A percentile compares a stretch with the other conserved stretches of the same genome.
Evolutionary conservation across 495 filamentous ascomycete genomes (phyloP).

Genomic region (Penicillium tannophilum): DNA sequence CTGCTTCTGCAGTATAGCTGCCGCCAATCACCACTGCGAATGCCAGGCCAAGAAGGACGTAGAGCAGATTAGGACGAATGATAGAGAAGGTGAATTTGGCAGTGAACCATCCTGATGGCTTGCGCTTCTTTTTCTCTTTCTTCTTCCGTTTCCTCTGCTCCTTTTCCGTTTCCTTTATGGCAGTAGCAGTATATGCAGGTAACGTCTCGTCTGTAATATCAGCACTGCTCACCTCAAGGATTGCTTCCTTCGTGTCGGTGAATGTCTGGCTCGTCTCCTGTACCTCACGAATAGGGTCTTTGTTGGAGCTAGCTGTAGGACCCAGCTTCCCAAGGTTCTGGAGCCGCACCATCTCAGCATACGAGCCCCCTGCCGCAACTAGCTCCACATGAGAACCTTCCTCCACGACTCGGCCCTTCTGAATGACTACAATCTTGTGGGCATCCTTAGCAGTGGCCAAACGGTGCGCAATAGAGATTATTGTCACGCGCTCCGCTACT

Average conservation of each 20-base stretch:
- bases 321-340: constrained; percentile 34
- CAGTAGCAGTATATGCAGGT: not conserved
- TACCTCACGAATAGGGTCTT: not conserved
- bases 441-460: constrained; percentile 52
- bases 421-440: constrained; percentile 61
- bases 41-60: constrained; percentile 35
- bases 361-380: constrained; percentile 35
- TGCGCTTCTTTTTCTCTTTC: constrained; percentile 20
- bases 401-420: constrained; percentile 52
- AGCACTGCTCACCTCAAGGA: constrained; percentile 18
- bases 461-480: constrained; percentile 45
- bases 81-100: constrained; percentile 27
- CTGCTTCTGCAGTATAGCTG: constrained; percentile 48
- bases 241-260: constrained; percentile 21
- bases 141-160: constrained; percentile 21
- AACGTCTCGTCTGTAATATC: constrained; percentile 20
- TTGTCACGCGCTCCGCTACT: constrained; percentile 39
- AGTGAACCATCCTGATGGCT: constrained; percentile 25
- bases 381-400: constrained; percentile 49
- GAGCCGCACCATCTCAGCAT: constrained; percentile 43
- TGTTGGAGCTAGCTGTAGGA: not conserved
- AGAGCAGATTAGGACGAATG: constrained; percentile 34
- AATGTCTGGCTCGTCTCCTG: not conserved
- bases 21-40: constrained; percentile 45
- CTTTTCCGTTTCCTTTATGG: constrained; percentile 7